Evolutionary conservation across 1,139 yeast species (phyloP).

Genomic region (Geotrichum histeridarum): DNA sequence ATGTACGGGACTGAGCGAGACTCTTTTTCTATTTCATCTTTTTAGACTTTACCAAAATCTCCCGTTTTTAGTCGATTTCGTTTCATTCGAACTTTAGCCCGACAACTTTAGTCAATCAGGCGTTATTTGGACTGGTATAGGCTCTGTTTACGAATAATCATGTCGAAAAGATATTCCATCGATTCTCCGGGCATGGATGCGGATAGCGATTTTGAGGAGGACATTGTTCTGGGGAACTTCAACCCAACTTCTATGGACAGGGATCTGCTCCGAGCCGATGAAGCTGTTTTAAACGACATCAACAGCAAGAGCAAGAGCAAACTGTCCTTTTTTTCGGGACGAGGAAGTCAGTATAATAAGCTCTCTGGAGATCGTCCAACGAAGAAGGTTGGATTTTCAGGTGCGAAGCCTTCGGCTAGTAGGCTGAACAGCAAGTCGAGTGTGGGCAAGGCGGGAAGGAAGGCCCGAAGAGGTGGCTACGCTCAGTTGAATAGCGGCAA

Average conservation of each 20-base stretch:
- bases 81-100: too few species aligned
- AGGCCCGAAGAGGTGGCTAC: slow-evolving; percentile 4
- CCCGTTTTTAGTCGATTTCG: too few species aligned
- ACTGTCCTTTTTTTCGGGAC: slow-evolving; percentile 8
- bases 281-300: slow-evolving; percentile 28
- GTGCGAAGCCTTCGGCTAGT: slow-evolving; percentile 4
- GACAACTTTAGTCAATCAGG: too few species aligned
- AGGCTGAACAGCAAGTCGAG: background rate
- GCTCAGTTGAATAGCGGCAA: slow-evolving; percentile 5
- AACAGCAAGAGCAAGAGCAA: slow-evolving; percentile 17
- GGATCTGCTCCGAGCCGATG: slow-evolving; percentile 30
- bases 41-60: too few species aligned
- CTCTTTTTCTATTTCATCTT: too few species aligned
- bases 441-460: background rate
- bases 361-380: slow-evolving; percentile 12
- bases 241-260: slow-evolving; percentile 29
- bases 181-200: slow-evolving; percentile 28
- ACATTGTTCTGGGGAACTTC: slow-evolving; percentile 27
- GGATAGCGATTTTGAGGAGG: slow-evolving; percentile 28
- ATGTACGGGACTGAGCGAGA: too few species aligned
- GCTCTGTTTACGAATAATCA: slow-evolving; percentile 1
- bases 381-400: slow-evolving; percentile 20
- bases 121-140: too few species aligned
- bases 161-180: slow-evolving; percentile 29
- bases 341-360: slow-evolving; percentile 13